phyloP scores from a whole-genome alignment of 2,329 filamentous ascomycete species.

The Neobulgaria alba region DNA sequence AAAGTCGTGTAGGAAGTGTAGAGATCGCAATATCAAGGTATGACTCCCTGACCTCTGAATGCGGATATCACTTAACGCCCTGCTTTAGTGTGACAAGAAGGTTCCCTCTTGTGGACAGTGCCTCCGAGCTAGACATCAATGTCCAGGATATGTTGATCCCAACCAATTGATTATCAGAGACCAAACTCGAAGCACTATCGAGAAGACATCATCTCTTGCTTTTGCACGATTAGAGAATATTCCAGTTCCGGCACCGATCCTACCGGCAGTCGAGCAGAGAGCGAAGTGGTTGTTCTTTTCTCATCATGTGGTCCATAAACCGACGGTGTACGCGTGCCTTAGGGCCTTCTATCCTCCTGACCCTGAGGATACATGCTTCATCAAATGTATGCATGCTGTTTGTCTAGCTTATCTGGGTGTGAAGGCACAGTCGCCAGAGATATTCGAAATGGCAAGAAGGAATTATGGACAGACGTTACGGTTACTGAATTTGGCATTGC shows the following conservation, averaged over 20 bases:
- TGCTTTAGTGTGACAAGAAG: constrained; percentile 13
- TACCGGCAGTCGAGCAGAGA: neutral
- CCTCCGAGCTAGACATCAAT: constrained; percentile 6
- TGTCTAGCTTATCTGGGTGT: neutral
- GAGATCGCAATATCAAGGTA: constrained; percentile 12
- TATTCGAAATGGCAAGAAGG: too few species aligned
- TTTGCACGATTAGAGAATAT: neutral
- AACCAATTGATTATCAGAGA: constrained; percentile 9
- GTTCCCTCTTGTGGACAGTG: constrained; percentile 12
- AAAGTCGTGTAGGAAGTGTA: constrained; percentile 9
- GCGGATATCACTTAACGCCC: neutral
- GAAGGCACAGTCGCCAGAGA: neutral
- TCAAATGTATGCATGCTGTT: neutral
- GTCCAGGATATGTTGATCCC: constrained; percentile 12
- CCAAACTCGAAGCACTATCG: too few species aligned
- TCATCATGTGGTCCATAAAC: neutral
- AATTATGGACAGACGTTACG: constrained; percentile 6
- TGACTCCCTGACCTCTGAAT: neutral
- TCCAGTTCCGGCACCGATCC: neutral
- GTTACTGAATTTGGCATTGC: constrained; percentile 8
- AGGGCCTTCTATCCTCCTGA: neutral
- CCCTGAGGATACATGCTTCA: neutral
- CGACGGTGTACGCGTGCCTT: neutral
- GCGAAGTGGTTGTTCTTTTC: neutral
- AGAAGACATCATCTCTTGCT: too few species aligned